Base-by-base conservation (phyloP, 2,329 filamentous ascomycete genomes). In the Cadophora luteo-olivacea region DNA sequence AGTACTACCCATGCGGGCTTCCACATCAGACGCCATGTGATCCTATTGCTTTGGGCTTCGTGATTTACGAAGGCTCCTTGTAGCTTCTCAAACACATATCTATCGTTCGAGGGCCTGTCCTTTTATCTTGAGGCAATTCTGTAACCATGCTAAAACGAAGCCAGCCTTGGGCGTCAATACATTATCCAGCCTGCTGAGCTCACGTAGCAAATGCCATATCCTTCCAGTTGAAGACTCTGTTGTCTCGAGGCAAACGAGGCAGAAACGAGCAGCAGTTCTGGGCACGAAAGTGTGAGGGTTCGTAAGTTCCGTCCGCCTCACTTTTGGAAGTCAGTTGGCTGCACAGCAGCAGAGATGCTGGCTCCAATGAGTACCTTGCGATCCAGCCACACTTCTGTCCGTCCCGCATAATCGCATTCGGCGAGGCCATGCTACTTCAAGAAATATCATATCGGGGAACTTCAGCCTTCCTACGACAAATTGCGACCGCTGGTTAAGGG, bases 11-110 rank as follows among this genome's bases (percentile, higher is more conserved):
- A 52, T 52, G 49, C 49, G 29, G 11, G 51, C 11, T 54, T 24
- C 24, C 51, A 54, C 51, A 12, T 54, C 24, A 54, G 25, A 25
- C 51, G 51, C 51, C 51, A 54, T 54, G 51, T 54, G 51, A 25
- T 54, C 11, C 16, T 32, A 14, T 54, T 29, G 22, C 22, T 29
- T 52, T 14, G 12, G 22, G 24, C 11, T 12, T 52, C 22, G 49
- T 22, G 49, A 29, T 52, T 22, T 29, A 4, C 24, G 29, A 29
- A 29, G 29, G 49, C 8, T 54, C 51, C 11, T 25, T 16, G 11
- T 54, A 11, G 9, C 51, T 54, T 16, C 12, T 54, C 24, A 54
- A 54, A 29, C 24, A 54, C 51, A 54, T 12, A 32, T 24, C 24
- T 24, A 54, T 54, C 12, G 51, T 29, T 54, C 25, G 51, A 54